phyloP scores from a whole-genome alignment of 176 grass and related monocot genomes.

The Carex pumila region DNA sequence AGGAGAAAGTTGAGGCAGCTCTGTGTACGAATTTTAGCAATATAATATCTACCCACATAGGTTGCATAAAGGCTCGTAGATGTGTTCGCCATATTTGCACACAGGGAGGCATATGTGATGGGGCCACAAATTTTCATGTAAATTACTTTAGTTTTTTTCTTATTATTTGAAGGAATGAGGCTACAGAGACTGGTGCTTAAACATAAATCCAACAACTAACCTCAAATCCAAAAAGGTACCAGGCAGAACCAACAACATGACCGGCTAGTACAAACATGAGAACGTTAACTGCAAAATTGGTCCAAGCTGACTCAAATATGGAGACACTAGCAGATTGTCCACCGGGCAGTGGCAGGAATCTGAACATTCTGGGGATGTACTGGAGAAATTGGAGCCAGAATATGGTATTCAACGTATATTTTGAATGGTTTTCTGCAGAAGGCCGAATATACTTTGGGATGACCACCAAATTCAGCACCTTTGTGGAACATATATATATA shows the following conservation, averaged over 20 bases:
- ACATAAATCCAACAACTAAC: slow-evolving; percentile 25
- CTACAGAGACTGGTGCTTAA: neutral
- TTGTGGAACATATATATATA: no score
- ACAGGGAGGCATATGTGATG: neutral
- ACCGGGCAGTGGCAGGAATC: slow-evolving; percentile 82
- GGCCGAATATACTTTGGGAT: slow-evolving; percentile 73
- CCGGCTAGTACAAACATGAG: slow-evolving; percentile 93
- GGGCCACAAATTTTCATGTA: neutral
- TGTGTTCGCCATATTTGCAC: neutral
- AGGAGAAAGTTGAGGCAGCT: neutral
- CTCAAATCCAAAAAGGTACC: slow-evolving; percentile 96
- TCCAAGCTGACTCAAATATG: slow-evolving; percentile 94
- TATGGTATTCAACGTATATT: slow-evolving; percentile 76
- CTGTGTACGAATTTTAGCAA: neutral
- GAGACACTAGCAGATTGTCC: slow-evolving; percentile 84
- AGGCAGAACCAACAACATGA: slow-evolving; percentile 96
- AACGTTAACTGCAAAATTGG: slow-evolving; percentile 92
- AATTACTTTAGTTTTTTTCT: neutral
- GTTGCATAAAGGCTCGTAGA: neutral
- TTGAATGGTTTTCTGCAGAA: slow-evolving; percentile 69
- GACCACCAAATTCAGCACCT: slow-evolving; percentile 90
- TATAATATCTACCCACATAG: neutral
- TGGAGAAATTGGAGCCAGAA: slow-evolving; percentile 61
- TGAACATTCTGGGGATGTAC: slow-evolving; percentile 78
- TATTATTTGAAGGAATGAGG: neutral